Base-by-base conservation (phyloP, 306 rosid species). In the Castanopsis chinensis region DNA sequence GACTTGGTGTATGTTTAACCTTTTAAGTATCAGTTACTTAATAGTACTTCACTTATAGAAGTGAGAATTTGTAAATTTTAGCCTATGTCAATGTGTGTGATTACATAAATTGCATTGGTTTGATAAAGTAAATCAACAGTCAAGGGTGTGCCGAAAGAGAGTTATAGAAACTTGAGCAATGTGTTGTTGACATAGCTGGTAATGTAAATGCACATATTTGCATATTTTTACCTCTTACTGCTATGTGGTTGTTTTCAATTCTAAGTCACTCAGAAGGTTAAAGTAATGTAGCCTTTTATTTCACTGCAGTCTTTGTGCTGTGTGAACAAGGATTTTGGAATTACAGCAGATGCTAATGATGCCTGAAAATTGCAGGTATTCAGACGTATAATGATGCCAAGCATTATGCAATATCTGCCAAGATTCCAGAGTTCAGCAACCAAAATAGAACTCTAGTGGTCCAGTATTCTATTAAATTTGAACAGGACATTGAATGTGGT, bases 401-500 rank as follows among this genome's bases (percentile, higher is more conserved):
- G 84, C 99, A 95, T 85, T 95, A 79, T 71, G 95, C 94, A 28
- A 80, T 95, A 83, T 92, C 99, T 53, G 97, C 99, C 41, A 95
- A 90, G 91, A 78, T 91, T 59, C 87, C 95, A 0, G 99, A 95
- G 85, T 87, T 95, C 72, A 82, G 58, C 86, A 95, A 95, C 57
- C 83, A 86, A 86, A 87, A 95, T 81, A 85, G 86, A 81, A 95
- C 99, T 6, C 82, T 92, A 77, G 97, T 95, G 75, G 73, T 95
- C 56, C 99, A 95, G 85, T 95, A 95, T 78, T 95, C 99, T 20
- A 81, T 95, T 71, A 91, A 83, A 59, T 87, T 95, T 82, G 99
- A 95, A 78, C 99, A 95, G 89, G 99, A 92, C 71, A 92, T 95
- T 79, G 99, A 95, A 85, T 92, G 99, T 15, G 99, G 98, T 8